Evolutionary conservation across 1,284 basidiomycete genomes (phyloP), one percentile per base, ranked within the genome.

Genomic region (Sanguinoderma infundibulare): DNA sequence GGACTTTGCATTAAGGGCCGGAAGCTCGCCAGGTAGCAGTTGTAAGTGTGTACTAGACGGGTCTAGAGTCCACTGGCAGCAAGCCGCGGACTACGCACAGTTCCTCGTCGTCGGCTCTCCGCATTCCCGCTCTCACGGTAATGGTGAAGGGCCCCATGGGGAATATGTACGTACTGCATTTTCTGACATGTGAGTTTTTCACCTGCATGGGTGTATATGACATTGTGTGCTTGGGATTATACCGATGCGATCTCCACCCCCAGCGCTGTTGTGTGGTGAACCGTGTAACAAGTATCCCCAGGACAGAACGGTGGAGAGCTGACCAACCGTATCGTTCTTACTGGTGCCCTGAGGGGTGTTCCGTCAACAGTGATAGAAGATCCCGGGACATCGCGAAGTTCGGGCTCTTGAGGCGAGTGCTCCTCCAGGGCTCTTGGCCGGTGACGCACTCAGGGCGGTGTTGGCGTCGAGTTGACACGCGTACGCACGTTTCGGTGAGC

Each of bases 41-140:
- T 9, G 34, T 26, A 44, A 14, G 22, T 14, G n/a, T n/a, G n/a
- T 32, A 32, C 46, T 28, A 10, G n/a, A 20, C 46, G 28, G 26
- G 26, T 30, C 35, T 20, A 9, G 15, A 20, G 22, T 22, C 34
- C 50, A 14, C 50, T 7, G 17, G 47, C 34, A 30, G 40, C 39
- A 53, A 50, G 35, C 54, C n/a, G 53, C 28, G 17, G 24, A 35
- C 26, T 59, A n/a, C n/a, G n/a, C n/a, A n/a, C 56, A 61, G 35
- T 28, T 17, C 61, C 64, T 30, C 35, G 54, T 55, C 57, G 36
- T 57, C 64, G 64, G 64, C 59, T 61, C 64, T 39, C 64, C 64
- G 64, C 9, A 26, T 30, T 55, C 49, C 64, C 64, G 61, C 57
- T 24, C 36, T 54, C 61, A 57, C 55, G 59, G 56, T 26, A 26